phyloP scores from a whole-genome alignment of 805 yeast species.

The Yarrowia osloensis region DNA sequence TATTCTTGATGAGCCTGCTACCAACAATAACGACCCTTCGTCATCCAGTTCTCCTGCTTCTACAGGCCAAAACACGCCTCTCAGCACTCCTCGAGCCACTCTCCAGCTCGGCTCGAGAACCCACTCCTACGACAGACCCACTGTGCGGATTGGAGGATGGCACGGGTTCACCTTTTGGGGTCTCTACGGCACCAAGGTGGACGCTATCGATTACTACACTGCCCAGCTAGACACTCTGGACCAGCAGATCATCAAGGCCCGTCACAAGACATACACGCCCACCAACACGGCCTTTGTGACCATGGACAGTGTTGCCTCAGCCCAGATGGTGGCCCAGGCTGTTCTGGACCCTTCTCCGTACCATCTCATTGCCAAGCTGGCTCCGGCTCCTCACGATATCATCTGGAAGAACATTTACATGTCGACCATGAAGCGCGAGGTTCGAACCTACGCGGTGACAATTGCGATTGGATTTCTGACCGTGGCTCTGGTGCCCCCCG shows the following conservation, averaged over 20 bases:
- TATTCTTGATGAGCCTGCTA: background rate
- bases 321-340: conserved; percentile 96
- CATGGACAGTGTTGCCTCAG: conserved; percentile 91
- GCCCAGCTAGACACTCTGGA: conserved; percentile 70
- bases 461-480: conserved; percentile 67
- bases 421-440: conserved; percentile 68
- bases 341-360: conserved; percentile 87
- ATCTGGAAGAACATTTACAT: conserved; percentile 89
- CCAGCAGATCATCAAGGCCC: conserved; percentile 62
- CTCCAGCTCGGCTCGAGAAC: conserved; percentile 35
- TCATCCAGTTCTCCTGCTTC: background rate
- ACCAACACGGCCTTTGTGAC: conserved; percentile 93
- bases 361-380: conserved; percentile 75
- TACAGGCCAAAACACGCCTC: conserved; percentile 1
- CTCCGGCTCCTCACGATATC: conserved; percentile 96
- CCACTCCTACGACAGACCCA: conserved; percentile 57
- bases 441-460: conserved; percentile 66
- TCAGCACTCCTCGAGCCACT: conserved; percentile 15
- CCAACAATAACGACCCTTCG: background rate
- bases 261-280: conserved; percentile 70
- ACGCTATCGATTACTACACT: conserved; percentile 77
- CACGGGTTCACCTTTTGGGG: conserved; percentile 48
- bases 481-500: conserved; percentile 76
- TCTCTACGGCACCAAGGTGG: conserved; percentile 66
- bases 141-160: conserved; percentile 52